Evolutionary conservation across 495 filamentous ascomycete genomes (phyloP), one percentile per base, ranked within the genome.

Genomic region (Penicillium arizonense): DNA sequence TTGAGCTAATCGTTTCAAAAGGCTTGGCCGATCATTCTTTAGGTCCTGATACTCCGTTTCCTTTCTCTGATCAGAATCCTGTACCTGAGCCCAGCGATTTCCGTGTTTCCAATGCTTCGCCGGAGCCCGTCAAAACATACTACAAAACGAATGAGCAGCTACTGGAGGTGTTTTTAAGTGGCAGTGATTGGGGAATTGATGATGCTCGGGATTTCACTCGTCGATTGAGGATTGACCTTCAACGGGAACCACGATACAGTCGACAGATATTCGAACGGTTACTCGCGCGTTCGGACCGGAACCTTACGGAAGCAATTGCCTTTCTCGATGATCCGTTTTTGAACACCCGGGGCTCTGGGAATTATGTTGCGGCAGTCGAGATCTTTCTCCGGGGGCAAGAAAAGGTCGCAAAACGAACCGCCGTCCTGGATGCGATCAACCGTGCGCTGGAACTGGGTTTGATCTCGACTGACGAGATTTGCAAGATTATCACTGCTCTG

Each of bases 321-420:
- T 79, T 79, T 34, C 44, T 80, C 23, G 70, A 75, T 38, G 77
- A 82, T 44, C 63, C 62, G 0, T 61, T 61, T 24, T 43, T 80
- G 30, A 78, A 78, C 46, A 65, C 61, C 24, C 59, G 47, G 4
- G 70, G 71, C 12, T 67, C 74, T 11, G 61, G 70, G 1, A 80
- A 80, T 52, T 76, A 72, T 30, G 45, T 59, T 42, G 43, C 55
- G 12, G 55, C 65, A 4, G 54, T 71, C 39, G 44, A 69, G 43
- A 28, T 56, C 28, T 68, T 62, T 24, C 44, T 42, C 16, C 44
- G 44, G 43, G 50, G 26, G 13, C 58, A 53, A 39, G 37, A 40
- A 33, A 61, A 53, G 46, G 41, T 52, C 38, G 43, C 41, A 13
- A 45, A 34, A 30, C 41, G 59, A 47, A 54, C 58, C 4, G 49